These are phyloP conservation scores for Rosa multiflora DNA, from an alignment of 306 rosid genomes.

Conservation along the genomic window DNA sequence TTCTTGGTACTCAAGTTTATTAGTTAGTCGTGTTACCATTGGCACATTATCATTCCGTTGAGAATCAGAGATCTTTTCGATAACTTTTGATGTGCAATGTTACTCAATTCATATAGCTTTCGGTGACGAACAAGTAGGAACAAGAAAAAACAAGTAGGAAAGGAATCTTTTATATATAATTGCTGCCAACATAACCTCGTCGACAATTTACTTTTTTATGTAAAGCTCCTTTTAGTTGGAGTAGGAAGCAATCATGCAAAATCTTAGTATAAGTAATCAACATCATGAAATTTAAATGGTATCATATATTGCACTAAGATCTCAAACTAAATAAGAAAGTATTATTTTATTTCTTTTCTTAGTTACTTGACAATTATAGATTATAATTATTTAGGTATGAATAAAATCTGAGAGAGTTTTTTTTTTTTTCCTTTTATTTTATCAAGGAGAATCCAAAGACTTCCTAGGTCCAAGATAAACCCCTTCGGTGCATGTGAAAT, in stretches of 20 bases:
- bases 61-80: background rate
- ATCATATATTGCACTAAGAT: background rate
- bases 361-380: background rate
- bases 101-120: background rate
- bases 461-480: too few relatives aligned
- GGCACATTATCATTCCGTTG: background rate
- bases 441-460: too few relatives aligned
- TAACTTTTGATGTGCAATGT: background rate
- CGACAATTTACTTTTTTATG: background rate
- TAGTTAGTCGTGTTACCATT: background rate
- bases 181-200: background rate
- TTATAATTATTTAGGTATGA: too few relatives aligned
- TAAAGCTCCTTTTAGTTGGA: background rate
- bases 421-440: too few relatives aligned
- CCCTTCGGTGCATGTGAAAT: too few relatives aligned
- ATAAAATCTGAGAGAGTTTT: too few relatives aligned
- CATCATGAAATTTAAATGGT: background rate
- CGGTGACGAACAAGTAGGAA: background rate
- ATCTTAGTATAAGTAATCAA: background rate
- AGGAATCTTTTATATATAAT: background rate
- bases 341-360: background rate
- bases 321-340: background rate
- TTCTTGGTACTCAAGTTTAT: background rate
- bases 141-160: background rate
- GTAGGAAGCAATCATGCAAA: background rate